Percentiles rank a stretch among this genome's conserved stretches.
phyloP scores from a whole-genome alignment of 169 alveolate species.

The Cryptosporidium felis region DNA sequence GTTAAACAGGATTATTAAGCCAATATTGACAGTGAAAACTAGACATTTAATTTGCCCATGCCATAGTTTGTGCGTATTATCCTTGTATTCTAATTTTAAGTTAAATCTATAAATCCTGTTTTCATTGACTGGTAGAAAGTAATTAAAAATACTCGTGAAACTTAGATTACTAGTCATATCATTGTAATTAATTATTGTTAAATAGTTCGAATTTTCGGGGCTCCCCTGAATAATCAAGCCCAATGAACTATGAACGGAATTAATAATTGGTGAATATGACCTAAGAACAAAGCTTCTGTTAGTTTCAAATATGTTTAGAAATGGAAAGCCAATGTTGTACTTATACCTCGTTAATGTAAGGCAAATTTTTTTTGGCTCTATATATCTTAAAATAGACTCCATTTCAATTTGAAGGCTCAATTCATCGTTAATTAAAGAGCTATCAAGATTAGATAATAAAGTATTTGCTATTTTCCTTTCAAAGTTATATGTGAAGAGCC shows the following conservation, averaged over 20 bases:
- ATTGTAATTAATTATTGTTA: slow-evolving; percentile 2
- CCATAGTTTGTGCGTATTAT: not conserved
- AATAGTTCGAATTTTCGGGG: not conserved
- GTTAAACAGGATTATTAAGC: slow-evolving; percentile 23
- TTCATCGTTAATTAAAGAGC: not conserved
- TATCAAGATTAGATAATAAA: not conserved
- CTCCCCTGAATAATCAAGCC: not conserved
- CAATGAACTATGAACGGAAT: not conserved
- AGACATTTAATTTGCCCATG: slow-evolving; percentile 24
- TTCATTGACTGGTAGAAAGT: not conserved
- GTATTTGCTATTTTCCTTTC: not conserved
- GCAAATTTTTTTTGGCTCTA: not conserved
- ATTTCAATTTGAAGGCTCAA: not conserved
- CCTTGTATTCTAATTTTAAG: slow-evolving; percentile 5
- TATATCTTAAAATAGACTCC: not conserved
- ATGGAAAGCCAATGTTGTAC: not conserved
- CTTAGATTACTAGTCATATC: slow-evolving; percentile 7
- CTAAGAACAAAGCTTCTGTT: not conserved
- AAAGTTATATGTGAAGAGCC: not conserved
- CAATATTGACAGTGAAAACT: not conserved
- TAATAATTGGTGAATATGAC: slow-evolving; percentile 19
- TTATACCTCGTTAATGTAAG: slow-evolving; percentile 3
- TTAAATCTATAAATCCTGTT: slow-evolving; percentile 13
- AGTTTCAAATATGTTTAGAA: slow-evolving; percentile 22
- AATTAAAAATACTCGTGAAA: slow-evolving; percentile 31